A percentile compares a stretch with the other conserved stretches of the same genome.
These are phyloP conservation scores for Eucalyptus polybractea DNA, from an alignment of 345 rosid species.

Conservation along the genomic window DNA sequence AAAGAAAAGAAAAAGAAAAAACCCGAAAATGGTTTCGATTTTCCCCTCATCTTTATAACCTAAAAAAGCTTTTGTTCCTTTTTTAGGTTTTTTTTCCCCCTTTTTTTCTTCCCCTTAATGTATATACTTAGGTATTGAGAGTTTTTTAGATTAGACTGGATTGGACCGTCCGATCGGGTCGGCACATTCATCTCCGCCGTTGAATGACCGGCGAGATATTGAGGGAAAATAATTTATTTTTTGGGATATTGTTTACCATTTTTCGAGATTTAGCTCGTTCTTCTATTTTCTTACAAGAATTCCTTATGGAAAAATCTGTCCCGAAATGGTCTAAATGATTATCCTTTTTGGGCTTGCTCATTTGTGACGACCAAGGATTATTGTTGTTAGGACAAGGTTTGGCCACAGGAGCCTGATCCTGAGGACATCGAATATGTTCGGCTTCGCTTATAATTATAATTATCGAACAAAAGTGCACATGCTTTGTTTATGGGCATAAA, in stretches of 20 bases:
- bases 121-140: background rate
- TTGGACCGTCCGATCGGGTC: background rate
- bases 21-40: background rate
- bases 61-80: background rate
- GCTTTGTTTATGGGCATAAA: background rate
- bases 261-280: accelerated
- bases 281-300: background rate
- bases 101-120: background rate
- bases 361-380: background rate
- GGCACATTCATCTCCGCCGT: background rate
- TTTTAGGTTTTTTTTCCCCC: background rate
- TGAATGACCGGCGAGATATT: background rate
- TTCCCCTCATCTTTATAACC: background rate
- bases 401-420: accelerated
- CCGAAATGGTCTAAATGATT: background rate
- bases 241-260: too few species aligned
- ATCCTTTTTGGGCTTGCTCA: background rate
- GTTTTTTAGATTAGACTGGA: background rate
- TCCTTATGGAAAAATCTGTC: background rate
- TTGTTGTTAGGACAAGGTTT: background rate
- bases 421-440: accelerated
- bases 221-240: background rate
- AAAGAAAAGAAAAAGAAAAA: background rate
- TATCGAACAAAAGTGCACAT: background rate
- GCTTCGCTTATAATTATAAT: too few species aligned